Evolutionary conservation across 805 yeast genomes (phyloP).

Genomic region (Metschnikowia rubicola): DNA sequence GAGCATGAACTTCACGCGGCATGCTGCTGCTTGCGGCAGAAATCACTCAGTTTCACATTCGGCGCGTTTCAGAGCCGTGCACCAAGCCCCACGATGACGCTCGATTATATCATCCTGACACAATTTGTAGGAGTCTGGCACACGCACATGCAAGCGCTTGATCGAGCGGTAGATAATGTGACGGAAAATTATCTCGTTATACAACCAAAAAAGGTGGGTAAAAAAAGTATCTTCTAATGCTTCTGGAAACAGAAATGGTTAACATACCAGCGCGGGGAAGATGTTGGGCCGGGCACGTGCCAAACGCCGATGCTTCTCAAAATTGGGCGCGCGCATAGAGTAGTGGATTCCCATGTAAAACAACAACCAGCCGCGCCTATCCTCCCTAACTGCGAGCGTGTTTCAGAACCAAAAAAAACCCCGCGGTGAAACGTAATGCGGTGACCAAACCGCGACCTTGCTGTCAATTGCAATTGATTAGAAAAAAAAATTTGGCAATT

Average conservation of each 20-base stretch:
- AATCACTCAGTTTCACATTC: constrained; percentile 5
- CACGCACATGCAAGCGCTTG: neutral
- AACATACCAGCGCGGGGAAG: neutral
- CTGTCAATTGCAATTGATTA: neutral
- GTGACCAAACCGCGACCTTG: neutral
- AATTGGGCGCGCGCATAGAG: constrained; percentile 4
- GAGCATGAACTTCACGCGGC: too few relatives aligned
- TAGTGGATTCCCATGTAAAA: constrained; percentile 4
- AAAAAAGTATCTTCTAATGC: too few relatives aligned
- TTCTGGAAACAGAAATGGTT: neutral
- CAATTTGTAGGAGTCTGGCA: constrained; percentile 5
- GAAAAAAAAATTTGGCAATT: neutral
- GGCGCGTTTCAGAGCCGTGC: constrained; percentile 5
- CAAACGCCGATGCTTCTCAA: neutral
- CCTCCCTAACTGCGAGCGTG: neutral
- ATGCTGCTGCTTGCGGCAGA: constrained; percentile 8
- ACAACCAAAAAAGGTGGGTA: too few relatives aligned
- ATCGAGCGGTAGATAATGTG: neutral
- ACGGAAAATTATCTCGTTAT: neutral
- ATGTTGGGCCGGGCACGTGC: neutral
- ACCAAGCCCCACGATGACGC: constrained; percentile 1
- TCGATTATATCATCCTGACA: neutral
- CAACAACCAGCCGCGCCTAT: constrained; percentile 7
- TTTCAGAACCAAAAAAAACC: neutral
- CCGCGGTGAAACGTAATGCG: neutral